Evolutionary conservation across 2,329 filamentous ascomycete genomes (phyloP).

Genomic region (Scytalidium sp.): DNA sequence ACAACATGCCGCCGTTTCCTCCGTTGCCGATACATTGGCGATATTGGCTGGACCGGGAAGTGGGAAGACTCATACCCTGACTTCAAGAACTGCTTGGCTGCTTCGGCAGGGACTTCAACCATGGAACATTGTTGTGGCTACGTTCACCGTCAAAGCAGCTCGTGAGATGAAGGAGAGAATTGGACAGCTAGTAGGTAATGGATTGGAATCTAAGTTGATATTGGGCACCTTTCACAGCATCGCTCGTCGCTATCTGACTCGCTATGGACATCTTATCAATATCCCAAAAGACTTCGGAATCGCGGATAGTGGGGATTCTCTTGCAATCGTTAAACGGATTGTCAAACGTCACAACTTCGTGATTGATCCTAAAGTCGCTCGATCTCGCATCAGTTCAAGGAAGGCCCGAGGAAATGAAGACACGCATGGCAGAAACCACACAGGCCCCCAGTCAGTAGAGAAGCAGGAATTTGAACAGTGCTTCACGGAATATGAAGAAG

Average conservation of each 20-base stretch:
- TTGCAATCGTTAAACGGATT: constrained; percentile 77
- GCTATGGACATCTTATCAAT: constrained; percentile 82
- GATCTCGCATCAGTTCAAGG: constrained; percentile 70
- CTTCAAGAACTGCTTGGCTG: constrained; percentile 87
- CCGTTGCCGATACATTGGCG: constrained; percentile 53
- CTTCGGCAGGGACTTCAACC: constrained; percentile 72
- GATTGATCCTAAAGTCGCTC: constrained; percentile 69
- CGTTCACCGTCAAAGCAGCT: constrained; percentile 94
- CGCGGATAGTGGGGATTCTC: constrained; percentile 78
- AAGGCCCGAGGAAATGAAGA: constrained; percentile 56
- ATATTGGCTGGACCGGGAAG: constrained; percentile 67
- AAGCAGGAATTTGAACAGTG: constrained; percentile 66
- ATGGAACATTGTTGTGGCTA: constrained; percentile 89
- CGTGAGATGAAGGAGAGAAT: constrained; percentile 91
- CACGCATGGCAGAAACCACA: constrained; percentile 30
- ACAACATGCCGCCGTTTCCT: constrained; percentile 63
- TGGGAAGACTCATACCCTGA: constrained; percentile 94
- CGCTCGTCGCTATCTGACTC: constrained; percentile 75
- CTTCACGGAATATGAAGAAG: constrained; percentile 74
- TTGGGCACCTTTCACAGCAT: constrained; percentile 96
- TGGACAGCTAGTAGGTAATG: constrained; percentile 73
- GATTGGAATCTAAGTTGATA: constrained; percentile 71
- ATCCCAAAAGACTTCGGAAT: constrained; percentile 84
- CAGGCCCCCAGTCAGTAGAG: constrained; percentile 37
- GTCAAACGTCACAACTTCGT: constrained; percentile 68